Conservation (phyloP, 192 early-diverging fungal genomes). For the Coemansia sp. region DNA sequence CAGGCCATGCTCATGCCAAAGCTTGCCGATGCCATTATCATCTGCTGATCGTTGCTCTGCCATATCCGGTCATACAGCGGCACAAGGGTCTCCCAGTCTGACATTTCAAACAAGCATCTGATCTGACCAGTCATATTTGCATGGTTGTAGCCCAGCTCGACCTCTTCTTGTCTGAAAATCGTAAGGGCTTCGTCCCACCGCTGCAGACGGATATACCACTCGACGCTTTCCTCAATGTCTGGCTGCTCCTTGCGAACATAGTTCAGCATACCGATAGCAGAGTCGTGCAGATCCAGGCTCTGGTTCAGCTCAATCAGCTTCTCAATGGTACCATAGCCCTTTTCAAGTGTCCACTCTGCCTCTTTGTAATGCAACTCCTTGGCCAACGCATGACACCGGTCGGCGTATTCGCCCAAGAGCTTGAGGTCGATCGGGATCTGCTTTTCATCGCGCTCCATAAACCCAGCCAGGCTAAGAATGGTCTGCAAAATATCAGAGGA, state of each 20-base stretch:
- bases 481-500: conserved; percentile 92
- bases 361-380: conserved; percentile 99
- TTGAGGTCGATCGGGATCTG: conserved; percentile 90
- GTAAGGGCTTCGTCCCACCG: conserved; percentile 92
- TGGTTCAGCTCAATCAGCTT: conserved; percentile 93
- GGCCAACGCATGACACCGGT: conserved; percentile 92
- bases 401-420: conserved; percentile 83
- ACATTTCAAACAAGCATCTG: conserved; percentile 88
- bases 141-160: conserved; percentile 26
- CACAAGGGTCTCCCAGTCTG: conserved; percentile 87
- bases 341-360: conserved; percentile 83
- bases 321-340: conserved; percentile 83
- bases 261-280: conserved; percentile 90
- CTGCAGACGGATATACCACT: conserved; percentile 92
- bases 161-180: conserved; percentile 63
- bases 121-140: conserved; percentile 83
- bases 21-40: conserved; percentile 75
- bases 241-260: conserved; percentile 76
- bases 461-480: conserved; percentile 92
- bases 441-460: conserved; percentile 99
- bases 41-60: conserved; percentile 61
- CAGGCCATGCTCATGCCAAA: conserved; percentile 92
- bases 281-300: conserved; percentile 92
- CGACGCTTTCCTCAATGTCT: conserved; percentile 81
- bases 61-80: conserved; percentile 77